Base-by-base conservation (phyloP, 2,329 filamentous ascomycete species). In the Cercospora sp. region DNA sequence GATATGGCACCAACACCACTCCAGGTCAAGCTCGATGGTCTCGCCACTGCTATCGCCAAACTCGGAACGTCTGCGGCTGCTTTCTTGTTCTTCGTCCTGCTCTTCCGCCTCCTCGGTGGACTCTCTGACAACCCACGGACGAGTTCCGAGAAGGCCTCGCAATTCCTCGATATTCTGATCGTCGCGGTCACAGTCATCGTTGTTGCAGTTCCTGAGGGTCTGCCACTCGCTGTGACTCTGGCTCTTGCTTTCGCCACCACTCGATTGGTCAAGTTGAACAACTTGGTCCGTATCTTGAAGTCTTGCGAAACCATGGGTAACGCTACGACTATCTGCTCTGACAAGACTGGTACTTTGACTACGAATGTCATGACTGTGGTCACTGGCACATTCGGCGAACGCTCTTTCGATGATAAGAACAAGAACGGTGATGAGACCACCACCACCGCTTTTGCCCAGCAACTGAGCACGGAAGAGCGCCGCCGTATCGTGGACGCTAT, bases 21-120 rank as follows among this genome's bases (percentile, higher is more conserved):
- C 4, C 92, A 94, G 77, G 88, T 86, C 6, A 94, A 93, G 79
- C 83, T 94, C 65, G 92, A 93, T 71, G 84, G 88, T 5, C 83
- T 94, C n/a, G 91, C 91, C 6, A 91, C 92, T 73, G 91, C 93
- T 74, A 93, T 94, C 73, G 89, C 89, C 20, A 91, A 91, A 75
- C 84, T 91, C 48, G 89, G 89, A 79, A 92, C 92, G 77, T 88
- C 87, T 68, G 91, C 93, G 60, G 92, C 91, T 72, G 82, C 95
- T 13, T 79, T 94, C 10, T 84, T 97, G 60, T 97, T 97, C 80
- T 85, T 94, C 60, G 91, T 96, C 60, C 84, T 97, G 20, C 88
- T 97, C 75, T 93, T 97, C 81, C 87, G 92, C 74, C 97, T 97
- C 77, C 83, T 95, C 5, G 92, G 89, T 61, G 82, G 87, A 10